These are phyloP conservation scores for Verticillium tricorpus DNA, from an alignment of 2,329 filamentous ascomycete genomes.

Conservation along the genomic window DNA sequence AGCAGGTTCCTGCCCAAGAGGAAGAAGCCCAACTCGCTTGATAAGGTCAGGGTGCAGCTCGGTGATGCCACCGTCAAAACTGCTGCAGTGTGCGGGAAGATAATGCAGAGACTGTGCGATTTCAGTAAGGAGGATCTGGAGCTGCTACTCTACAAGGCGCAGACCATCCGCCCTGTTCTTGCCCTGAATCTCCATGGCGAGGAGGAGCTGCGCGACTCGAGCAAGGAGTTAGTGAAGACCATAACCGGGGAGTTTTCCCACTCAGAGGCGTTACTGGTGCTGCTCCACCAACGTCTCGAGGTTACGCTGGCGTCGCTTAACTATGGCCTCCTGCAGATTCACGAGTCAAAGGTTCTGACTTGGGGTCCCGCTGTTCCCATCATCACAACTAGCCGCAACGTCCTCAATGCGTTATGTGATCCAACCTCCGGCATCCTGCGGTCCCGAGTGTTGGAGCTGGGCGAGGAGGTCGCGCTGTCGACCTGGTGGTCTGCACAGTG, in stretches of 20 bases:
- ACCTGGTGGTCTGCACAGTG: conserved; percentile 83
- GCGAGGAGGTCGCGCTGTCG: conserved; percentile 62
- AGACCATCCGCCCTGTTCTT: conserved; percentile 70
- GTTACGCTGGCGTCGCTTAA: conserved; percentile 40
- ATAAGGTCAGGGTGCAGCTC: conserved; percentile 59
- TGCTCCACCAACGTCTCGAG: conserved; percentile 40
- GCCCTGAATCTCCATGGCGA: conserved; percentile 79
- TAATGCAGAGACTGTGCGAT: conserved; percentile 75
- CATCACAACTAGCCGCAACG: conserved; percentile 52
- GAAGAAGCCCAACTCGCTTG: conserved; percentile 33
- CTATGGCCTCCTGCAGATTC: conserved; percentile 23
- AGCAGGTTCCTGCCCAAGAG: conserved; percentile 65
- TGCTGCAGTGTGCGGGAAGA: conserved; percentile 58
- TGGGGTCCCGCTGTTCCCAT: conserved; percentile 56
- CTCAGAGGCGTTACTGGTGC: conserved; percentile 41
- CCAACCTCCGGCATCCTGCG: conserved; percentile 51
- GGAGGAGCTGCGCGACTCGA: conserved; percentile 71
- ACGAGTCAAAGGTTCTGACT: conserved; percentile 31
- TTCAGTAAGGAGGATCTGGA: conserved; percentile 67
- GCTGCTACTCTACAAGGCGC: conserved; percentile 61
- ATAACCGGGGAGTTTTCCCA: conserved; percentile 64
- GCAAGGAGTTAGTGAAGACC: conserved; percentile 77
- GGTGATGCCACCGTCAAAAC: conserved; percentile 63
- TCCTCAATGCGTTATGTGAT: conserved; percentile 53
- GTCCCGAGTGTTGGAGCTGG: conserved; percentile 49